phyloP scores from a whole-genome alignment of 768 basidiomycete genomes.

The Lentinula sp. region DNA sequence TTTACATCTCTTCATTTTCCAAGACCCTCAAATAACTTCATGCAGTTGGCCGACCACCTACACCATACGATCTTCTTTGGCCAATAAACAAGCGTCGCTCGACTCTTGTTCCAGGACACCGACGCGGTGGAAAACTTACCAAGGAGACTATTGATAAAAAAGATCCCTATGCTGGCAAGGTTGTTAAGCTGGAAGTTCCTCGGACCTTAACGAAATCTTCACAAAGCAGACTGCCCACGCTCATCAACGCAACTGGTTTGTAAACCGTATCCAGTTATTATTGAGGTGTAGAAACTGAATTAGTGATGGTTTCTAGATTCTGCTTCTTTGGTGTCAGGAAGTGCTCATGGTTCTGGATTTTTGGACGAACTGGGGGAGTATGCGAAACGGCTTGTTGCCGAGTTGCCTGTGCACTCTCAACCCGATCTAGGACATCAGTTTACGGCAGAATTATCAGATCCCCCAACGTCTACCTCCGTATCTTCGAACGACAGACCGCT shows the following conservation, averaged over 20 bases:
- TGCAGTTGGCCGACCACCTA: constrained; percentile 42
- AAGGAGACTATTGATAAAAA: constrained; percentile 1
- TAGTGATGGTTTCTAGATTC: neutral
- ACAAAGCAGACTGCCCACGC: neutral
- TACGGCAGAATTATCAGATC: neutral
- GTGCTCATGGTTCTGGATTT: neutral
- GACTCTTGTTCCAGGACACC: constrained; percentile 1
- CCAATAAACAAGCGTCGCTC: constrained; percentile 45
- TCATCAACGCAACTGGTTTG: neutral
- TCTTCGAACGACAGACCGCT: neutral
- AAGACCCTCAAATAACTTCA: neutral
- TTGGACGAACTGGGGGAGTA: constrained; percentile 4
- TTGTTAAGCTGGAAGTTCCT: constrained; percentile 24
- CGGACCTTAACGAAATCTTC: neutral
- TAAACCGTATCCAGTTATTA: neutral
- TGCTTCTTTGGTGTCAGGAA: neutral
- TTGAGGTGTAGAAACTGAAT: neutral
- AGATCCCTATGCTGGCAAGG: constrained; percentile 23
- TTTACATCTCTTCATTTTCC: constrained; percentile 40
- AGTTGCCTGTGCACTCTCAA: neutral
- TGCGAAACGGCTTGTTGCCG: constrained; percentile 1
- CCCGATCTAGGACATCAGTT: neutral
- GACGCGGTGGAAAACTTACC: neutral
- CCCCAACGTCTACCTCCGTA: neutral
- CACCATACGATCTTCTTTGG: constrained; percentile 81